Evolutionary conservation across 208 protist genomes (phyloP).

Genomic region (Leishmania mexicana): DNA sequence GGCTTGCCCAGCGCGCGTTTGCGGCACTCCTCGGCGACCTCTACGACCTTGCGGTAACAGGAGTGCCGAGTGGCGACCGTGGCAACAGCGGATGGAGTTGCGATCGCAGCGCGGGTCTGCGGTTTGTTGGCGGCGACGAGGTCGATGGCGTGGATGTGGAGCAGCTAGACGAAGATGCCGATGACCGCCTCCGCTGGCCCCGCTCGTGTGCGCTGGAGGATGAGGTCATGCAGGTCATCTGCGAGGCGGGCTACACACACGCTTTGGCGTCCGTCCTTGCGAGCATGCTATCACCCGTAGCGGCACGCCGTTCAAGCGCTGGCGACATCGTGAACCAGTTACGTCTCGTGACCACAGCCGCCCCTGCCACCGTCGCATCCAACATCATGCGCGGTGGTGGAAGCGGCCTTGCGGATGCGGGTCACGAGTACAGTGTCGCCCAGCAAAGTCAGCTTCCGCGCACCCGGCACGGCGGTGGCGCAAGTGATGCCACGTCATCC

Average conservation of each 20-base stretch:
- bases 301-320: constrained; percentile 30
- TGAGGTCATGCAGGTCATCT: constrained; percentile 3
- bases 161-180: constrained; percentile 2
- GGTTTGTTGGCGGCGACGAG: background rate
- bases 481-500: constrained; percentile 5
- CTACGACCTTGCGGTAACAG: constrained; percentile 8
- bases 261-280: constrained; percentile 20
- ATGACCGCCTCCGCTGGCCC: constrained; percentile 23
- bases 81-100: background rate
- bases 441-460: background rate
- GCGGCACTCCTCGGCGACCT: constrained; percentile 28
- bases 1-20: constrained; percentile 22
- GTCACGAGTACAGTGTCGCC: background rate
- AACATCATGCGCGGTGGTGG: background rate
- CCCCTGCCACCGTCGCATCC: background rate
- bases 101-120: background rate
- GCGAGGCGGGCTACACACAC: constrained; percentile 19
- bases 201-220: constrained; percentile 30
- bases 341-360: constrained; percentile 6
- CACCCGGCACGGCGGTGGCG: background rate
- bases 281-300: constrained; percentile 30
- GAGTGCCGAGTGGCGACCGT: background rate
- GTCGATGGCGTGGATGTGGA: background rate
- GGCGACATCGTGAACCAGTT: constrained; percentile 23
- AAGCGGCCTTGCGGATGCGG: background rate